These are phyloP conservation scores for Exophiala alcalophila DNA, from an alignment of 2,329 filamentous ascomycete genomes.

Conservation along the genomic window DNA sequence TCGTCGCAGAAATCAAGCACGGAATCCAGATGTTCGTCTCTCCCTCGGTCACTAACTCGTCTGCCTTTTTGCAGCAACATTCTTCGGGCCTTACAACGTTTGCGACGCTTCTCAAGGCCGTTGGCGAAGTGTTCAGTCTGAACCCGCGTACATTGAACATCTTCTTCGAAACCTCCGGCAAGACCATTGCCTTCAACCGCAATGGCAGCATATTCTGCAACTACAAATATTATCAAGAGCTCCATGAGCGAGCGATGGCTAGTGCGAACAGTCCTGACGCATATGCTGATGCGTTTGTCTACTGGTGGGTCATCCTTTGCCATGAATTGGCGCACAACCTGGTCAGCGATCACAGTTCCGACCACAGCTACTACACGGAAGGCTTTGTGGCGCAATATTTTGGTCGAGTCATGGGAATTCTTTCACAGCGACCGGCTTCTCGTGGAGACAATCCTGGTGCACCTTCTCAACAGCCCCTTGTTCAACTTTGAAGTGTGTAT, in stretches of 20 bases:
- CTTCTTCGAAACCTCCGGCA: slow-evolving; percentile 75
- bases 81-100: slow-evolving; percentile 65
- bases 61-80: slow-evolving; percentile 61
- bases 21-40: slow-evolving; percentile 72
- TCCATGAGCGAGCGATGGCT: slow-evolving; percentile 61
- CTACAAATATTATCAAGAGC: slow-evolving; percentile 75
- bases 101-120: slow-evolving; percentile 64
- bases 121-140: slow-evolving; percentile 70
- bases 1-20: slow-evolving; percentile 66
- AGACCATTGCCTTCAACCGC: slow-evolving; percentile 89
- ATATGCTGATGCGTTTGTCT: slow-evolving; percentile 68
- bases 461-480: slow-evolving; percentile 5
- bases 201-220: slow-evolving; percentile 91
- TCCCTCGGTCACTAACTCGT: slow-evolving; percentile 46
- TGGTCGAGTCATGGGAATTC: slow-evolving; percentile 22
- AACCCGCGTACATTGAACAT: slow-evolving; percentile 70
- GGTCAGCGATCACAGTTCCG: slow-evolving; percentile 70
- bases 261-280: slow-evolving; percentile 41
- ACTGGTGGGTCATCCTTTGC: slow-evolving; percentile 95
- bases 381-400: slow-evolving; percentile 32
- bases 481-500: slow-evolving; percentile 15
- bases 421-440: no score
- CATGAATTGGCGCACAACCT: slow-evolving; percentile 96
- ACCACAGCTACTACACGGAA: slow-evolving; percentile 75
- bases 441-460: no score